Conservation (phyloP, 305 asterid species). For the Solanum hybrid region DNA sequence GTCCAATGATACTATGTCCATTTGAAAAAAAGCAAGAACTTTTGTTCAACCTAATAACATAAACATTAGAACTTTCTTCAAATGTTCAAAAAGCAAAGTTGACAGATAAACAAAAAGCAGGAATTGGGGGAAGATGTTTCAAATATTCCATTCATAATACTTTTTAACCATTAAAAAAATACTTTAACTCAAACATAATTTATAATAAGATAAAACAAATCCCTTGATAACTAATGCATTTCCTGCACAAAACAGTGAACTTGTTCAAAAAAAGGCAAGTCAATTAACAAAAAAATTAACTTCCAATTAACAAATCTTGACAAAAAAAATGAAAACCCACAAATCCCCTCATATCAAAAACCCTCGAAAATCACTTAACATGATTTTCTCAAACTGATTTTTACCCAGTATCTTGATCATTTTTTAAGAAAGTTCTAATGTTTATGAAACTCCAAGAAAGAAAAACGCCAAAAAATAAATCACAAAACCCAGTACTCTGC, state of each 20-base stretch:
- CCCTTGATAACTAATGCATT: not conserved
- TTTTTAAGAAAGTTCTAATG: not conserved
- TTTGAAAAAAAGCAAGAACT: not conserved
- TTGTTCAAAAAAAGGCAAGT: not conserved
- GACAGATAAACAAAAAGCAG: not conserved
- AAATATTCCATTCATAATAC: not conserved
- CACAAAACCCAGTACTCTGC: not conserved
- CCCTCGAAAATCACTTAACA: not conserved
- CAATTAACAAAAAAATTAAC: not conserved
- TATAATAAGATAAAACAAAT: not conserved
- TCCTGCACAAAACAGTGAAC: not conserved
- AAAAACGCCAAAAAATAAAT: not conserved
- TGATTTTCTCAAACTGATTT: not conserved
- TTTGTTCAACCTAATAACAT: not conserved
- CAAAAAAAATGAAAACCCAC: not conserved
- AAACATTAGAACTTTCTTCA: not conserved
- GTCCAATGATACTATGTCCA: not conserved
- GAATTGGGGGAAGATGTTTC: not conserved
- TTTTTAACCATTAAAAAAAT: not conserved
- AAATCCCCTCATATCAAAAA: not conserved
- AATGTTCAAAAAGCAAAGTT: not conserved
- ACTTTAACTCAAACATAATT: not conserved
- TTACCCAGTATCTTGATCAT: not conserved
- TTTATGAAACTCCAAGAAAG: not conserved
- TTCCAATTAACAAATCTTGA: not conserved